Conservation (phyloP, 345 rosid genomes). For the Salix viminalis region DNA sequence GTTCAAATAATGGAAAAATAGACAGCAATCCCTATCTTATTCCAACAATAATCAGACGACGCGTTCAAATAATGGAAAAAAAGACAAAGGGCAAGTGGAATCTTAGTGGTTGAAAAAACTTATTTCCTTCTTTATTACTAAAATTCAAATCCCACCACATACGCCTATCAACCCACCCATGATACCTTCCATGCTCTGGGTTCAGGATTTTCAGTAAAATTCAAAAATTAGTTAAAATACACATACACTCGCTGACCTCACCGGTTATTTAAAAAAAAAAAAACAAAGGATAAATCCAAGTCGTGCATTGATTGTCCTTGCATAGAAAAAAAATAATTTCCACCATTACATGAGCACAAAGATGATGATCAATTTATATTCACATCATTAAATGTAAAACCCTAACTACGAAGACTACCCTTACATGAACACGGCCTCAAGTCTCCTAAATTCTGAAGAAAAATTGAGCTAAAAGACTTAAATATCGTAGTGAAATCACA, state of each 20-base stretch:
- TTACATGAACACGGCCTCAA: neutral
- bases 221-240: too few species aligned
- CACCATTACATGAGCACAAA: neutral
- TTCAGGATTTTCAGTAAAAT: too few species aligned
- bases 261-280: too few species aligned
- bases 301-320: neutral
- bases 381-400: constrained; percentile 8
- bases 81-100: too few species aligned
- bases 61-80: neutral
- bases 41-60: neutral
- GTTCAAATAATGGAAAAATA: neutral
- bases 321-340: neutral
- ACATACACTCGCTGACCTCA: too few species aligned
- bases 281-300: neutral
- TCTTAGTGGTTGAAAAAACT: too few species aligned
- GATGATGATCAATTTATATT: neutral
- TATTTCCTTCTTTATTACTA: too few species aligned
- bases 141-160: too few species aligned
- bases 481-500: neutral
- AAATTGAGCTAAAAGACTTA: neutral
- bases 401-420: neutral
- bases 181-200: too few species aligned
- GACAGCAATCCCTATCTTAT: neutral
- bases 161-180: too few species aligned
- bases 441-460: neutral